Evolutionary conservation across 129 eudicot species (phyloP).

Genomic region (Apium graveolens): DNA sequence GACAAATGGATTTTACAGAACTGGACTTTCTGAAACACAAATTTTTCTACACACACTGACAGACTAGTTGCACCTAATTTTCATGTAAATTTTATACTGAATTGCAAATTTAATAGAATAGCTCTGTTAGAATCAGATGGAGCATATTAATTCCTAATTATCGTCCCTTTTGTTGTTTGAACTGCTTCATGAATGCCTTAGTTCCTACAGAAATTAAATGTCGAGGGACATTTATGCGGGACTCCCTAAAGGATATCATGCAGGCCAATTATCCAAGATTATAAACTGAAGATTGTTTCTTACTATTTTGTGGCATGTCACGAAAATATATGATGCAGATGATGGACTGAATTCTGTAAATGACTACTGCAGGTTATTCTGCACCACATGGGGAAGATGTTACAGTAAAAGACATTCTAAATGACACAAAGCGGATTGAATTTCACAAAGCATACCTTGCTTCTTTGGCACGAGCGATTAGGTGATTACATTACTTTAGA

Average conservation of each 20-base stretch:
- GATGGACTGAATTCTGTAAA: neutral
- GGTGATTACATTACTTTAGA: conserved; percentile 23
- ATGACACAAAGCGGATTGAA: conserved; percentile 50
- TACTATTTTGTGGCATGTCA: neutral
- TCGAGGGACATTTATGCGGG: neutral
- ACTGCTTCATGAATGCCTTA: neutral
- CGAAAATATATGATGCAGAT: neutral
- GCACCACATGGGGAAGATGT: neutral
- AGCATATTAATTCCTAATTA: neutral
- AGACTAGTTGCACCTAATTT: no score
- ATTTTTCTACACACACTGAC: neutral
- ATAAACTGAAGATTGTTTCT: neutral
- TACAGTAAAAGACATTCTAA: conserved; percentile 27
- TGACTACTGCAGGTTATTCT: conserved; percentile 2
- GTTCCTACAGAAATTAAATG: neutral
- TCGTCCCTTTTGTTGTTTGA: neutral
- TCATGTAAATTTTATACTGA: neutral
- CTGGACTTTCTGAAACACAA: neutral
- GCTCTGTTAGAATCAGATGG: neutral
- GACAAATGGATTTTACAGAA: neutral
- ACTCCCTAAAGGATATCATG: neutral
- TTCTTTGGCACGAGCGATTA: conserved; percentile 48
- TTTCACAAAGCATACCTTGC: conserved; percentile 57
- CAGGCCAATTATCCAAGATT: neutral
- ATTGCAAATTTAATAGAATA: neutral